Conservation (phyloP, 2,329 filamentous ascomycete species). For the Calonectria pauciramosa region DNA sequence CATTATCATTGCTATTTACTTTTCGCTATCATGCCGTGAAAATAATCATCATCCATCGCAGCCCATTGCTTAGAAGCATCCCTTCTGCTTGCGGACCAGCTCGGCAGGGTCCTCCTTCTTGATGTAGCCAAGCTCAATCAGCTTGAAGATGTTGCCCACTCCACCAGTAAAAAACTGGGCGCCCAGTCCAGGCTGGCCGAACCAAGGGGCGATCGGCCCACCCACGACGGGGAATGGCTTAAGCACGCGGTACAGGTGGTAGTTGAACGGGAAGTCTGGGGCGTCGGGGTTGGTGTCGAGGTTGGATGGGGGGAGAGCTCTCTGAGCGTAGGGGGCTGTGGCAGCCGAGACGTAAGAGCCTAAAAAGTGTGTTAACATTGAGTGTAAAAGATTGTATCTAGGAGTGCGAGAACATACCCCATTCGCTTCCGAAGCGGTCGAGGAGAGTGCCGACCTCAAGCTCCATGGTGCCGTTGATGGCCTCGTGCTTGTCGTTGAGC, state of each 20-base stretch:
- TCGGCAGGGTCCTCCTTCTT: neutral
- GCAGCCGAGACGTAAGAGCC: slow-evolving; percentile 51
- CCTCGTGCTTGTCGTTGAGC: neutral
- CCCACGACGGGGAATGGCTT: slow-evolving; percentile 54
- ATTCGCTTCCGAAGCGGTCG: slow-evolving; percentile 1
- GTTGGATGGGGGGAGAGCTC: slow-evolving; percentile 61
- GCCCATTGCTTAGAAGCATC: neutral
- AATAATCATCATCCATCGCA: neutral
- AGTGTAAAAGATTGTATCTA: neutral
- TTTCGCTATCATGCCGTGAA: neutral
- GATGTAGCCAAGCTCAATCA: slow-evolving; percentile 22
- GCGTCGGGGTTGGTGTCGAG: slow-evolving; percentile 51
- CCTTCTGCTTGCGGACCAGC: neutral
- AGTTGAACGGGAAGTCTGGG: slow-evolving; percentile 59
- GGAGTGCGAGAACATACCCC: neutral
- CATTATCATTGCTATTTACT: neutral
- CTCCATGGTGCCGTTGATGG: slow-evolving; percentile 8
- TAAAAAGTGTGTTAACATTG: neutral
- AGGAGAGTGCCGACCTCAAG: neutral
- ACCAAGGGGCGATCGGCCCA: slow-evolving; percentile 64
- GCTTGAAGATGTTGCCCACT: slow-evolving; percentile 34
- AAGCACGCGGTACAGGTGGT: slow-evolving; percentile 61
- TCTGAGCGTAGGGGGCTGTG: slow-evolving; percentile 61
- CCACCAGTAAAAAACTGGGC: slow-evolving; percentile 48
- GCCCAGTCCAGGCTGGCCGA: slow-evolving; percentile 63